A percentile compares a stretch with the other conserved stretches of the same genome.
phyloP scores from a whole-genome alignment of 192 early-diverging fungal genomes.

The Backusella tuberculispora region DNA sequence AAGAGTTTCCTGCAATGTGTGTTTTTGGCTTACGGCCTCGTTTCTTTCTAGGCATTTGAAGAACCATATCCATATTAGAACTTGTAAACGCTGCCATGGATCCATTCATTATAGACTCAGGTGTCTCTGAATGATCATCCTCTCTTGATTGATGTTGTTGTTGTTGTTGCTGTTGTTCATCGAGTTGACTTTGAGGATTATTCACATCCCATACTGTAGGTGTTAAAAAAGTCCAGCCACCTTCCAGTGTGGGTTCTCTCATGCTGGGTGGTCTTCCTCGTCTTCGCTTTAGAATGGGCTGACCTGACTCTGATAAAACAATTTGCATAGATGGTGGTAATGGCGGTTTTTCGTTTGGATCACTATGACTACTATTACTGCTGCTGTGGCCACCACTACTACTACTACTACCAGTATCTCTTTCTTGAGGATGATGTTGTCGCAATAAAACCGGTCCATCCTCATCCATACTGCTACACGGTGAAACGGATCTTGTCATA shows the following conservation, averaged over 20 bases:
- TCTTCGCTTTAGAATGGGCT: constrained; percentile 30
- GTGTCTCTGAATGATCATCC: neutral
- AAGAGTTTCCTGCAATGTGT: constrained; percentile 45
- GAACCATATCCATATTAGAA: constrained; percentile 39
- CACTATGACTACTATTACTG: neutral
- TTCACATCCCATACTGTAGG: constrained; percentile 39
- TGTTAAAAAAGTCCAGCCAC: constrained; percentile 36
- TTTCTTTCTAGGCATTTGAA: constrained; percentile 46
- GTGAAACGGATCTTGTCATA: constrained; percentile 11
- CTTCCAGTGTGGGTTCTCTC: constrained; percentile 28
- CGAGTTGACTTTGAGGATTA: neutral
- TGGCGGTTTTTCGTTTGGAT: constrained; percentile 13
- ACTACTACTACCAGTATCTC: neutral
- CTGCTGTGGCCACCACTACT: neutral
- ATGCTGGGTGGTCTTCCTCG: constrained; percentile 33
- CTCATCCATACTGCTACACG: neutral
- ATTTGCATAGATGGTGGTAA: constrained; percentile 25
- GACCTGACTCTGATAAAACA: constrained; percentile 22
- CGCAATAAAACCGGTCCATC: neutral
- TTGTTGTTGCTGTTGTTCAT: constrained; percentile 15
- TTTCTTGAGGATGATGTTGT: neutral
- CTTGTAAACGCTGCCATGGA: constrained; percentile 41
- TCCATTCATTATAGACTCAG: constrained; percentile 30
- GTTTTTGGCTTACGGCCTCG: constrained; percentile 46
- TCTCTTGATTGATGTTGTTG: neutral